Evolutionary conservation across 176 grass and related monocot genomes (phyloP).

Genomic region (Raddia distichophylla): DNA sequence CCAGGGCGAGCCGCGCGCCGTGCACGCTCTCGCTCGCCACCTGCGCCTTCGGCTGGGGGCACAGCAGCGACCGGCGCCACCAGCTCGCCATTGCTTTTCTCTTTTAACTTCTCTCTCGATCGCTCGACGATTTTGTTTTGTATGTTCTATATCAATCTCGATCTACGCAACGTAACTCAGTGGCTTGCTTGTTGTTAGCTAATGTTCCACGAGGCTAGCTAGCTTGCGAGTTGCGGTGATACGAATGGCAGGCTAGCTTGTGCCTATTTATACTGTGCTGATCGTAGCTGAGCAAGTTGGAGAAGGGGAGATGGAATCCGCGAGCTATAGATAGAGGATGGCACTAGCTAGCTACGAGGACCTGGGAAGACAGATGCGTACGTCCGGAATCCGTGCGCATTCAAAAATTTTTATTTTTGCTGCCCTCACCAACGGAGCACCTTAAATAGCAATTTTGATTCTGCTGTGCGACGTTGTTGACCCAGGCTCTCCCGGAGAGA

Average conservation of each 20-base stretch:
- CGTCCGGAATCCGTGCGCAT: not conserved
- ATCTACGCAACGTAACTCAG: not conserved
- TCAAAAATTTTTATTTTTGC: no score
- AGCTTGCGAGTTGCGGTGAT: not conserved
- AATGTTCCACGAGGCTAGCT: not conserved
- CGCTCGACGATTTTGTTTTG: no score
- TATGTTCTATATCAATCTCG: not conserved
- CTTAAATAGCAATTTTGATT: no score
- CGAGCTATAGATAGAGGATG: not conserved
- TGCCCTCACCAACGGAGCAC: no score
- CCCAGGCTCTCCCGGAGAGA: no score
- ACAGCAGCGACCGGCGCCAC: slow-evolving; percentile 7
- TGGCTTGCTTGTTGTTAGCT: not conserved
- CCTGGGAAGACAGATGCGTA: slow-evolving; percentile 17
- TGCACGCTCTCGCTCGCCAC: slow-evolving; percentile 64
- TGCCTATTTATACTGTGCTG: slow-evolving; percentile 43
- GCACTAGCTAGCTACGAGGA: not conserved
- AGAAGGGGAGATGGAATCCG: not conserved
- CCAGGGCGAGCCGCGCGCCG: slow-evolving; percentile 49
- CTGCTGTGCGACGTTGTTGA: no score
- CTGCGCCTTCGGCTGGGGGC: slow-evolving; percentile 38
- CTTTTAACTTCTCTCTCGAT: no score
- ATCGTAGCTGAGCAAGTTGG: not conserved
- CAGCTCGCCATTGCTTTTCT: not conserved
- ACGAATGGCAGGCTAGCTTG: not conserved